Conservation (phyloP, 768 basidiomycete genomes). For the Mycena polygramma region DNA sequence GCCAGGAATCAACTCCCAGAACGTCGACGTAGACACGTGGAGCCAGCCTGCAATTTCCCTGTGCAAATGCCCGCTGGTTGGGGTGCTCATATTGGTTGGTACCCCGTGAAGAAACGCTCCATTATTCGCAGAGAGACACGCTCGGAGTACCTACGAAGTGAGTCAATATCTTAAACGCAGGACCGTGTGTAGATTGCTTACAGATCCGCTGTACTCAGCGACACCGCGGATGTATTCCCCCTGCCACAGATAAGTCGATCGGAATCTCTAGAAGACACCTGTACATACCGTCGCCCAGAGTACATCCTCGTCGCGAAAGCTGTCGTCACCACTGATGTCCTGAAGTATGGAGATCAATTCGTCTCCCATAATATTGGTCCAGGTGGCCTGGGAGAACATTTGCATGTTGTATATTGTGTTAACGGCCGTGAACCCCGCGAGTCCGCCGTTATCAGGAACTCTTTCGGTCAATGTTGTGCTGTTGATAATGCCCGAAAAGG, state of each 20-base stretch:
- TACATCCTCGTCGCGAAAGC: background rate
- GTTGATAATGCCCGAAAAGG: background rate
- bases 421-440: conserved; percentile 7
- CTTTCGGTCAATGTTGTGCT: background rate
- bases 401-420: background rate
- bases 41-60: background rate
- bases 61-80: background rate
- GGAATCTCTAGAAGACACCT: background rate
- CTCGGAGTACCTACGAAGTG: background rate
- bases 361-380: background rate
- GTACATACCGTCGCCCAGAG: background rate
- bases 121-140: background rate
- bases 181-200: background rate
- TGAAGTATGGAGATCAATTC: background rate
- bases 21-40: background rate
- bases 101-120: background rate
- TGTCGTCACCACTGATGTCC: background rate
- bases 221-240: conserved; percentile 15
- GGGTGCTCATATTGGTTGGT: background rate
- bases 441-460: background rate
- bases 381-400: background rate
- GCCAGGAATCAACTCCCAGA: background rate
- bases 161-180: background rate
- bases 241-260: background rate
- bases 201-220: conserved; percentile 21